These are phyloP conservation scores for Carallia pectinifolia DNA, from an alignment of 345 rosid genomes.

Conservation along the genomic window DNA sequence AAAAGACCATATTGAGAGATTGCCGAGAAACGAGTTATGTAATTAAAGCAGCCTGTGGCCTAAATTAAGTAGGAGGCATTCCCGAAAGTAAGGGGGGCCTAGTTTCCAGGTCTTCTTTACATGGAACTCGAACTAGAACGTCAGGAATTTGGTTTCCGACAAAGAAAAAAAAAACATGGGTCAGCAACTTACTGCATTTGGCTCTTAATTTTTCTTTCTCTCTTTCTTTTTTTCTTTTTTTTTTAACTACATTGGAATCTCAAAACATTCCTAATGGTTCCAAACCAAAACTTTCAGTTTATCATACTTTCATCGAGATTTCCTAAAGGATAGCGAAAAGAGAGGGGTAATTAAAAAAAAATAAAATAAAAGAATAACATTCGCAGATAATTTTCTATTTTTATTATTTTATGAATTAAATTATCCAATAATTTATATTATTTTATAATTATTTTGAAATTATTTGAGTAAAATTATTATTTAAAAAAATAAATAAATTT, in stretches of 20 bases:
- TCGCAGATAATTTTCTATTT: no score
- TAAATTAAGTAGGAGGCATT: background rate
- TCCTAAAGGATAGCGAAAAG: background rate
- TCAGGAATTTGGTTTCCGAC: background rate
- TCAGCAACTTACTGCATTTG: background rate
- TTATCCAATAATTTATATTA: no score
- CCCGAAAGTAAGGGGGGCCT: background rate
- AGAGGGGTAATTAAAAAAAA: background rate
- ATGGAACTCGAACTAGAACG: background rate
- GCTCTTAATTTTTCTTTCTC: no score
- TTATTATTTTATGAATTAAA: no score
- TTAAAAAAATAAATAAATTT: no score
- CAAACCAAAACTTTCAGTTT: background rate
- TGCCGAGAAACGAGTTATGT: background rate
- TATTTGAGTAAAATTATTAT: no score
- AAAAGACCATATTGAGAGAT: background rate
- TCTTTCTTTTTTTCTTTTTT: no score
- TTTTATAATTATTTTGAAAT: no score
- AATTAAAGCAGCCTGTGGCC: background rate
- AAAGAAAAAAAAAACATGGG: background rate
- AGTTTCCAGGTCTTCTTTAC: background rate
- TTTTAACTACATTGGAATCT: background rate
- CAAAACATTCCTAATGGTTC: conserved; percentile 7
- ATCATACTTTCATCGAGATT: background rate
- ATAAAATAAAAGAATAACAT: no score